phyloP scores from a whole-genome alignment of 805 yeast genomes.

The Suhomyces xylopsoci region DNA sequence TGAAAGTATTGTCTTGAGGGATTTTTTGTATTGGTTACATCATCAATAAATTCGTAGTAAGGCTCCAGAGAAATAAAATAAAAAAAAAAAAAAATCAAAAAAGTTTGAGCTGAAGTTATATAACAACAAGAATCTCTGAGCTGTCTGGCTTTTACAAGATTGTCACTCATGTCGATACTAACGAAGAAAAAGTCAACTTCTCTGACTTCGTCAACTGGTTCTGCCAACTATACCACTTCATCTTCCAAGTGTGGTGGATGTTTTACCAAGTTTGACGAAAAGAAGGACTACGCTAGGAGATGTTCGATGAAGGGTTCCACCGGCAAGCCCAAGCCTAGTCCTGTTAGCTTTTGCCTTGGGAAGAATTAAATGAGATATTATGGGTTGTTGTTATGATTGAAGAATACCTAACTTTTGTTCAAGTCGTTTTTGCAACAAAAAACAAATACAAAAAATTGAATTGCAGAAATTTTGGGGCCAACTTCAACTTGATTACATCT shows the following conservation, averaged over 20 bases:
- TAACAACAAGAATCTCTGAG: background rate
- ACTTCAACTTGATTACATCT: background rate
- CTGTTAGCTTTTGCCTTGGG: conserved; percentile 40
- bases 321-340: conserved; percentile 15
- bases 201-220: conserved; percentile 1
- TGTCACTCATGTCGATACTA: conserved; percentile 5
- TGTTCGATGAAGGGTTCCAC: conserved; percentile 29
- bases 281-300: conserved; percentile 43
- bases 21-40: conserved; percentile 8
- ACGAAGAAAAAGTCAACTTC: conserved; percentile 6
- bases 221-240: conserved; percentile 2
- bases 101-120: background rate
- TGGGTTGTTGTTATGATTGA: background rate
- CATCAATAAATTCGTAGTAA: background rate
- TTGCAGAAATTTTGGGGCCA: background rate
- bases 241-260: conserved; percentile 2
- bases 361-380: conserved; percentile 16
- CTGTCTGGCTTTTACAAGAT: background rate
- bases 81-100: background rate
- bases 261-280: conserved; percentile 38
- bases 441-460: background rate
- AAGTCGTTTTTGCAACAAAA: background rate
- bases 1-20: conserved; percentile 3
- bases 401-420: background rate
- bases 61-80: background rate